These are phyloP conservation scores for Lactifluus pinguis DNA, from an alignment of 768 basidiomycete species.

Conservation along the genomic window DNA sequence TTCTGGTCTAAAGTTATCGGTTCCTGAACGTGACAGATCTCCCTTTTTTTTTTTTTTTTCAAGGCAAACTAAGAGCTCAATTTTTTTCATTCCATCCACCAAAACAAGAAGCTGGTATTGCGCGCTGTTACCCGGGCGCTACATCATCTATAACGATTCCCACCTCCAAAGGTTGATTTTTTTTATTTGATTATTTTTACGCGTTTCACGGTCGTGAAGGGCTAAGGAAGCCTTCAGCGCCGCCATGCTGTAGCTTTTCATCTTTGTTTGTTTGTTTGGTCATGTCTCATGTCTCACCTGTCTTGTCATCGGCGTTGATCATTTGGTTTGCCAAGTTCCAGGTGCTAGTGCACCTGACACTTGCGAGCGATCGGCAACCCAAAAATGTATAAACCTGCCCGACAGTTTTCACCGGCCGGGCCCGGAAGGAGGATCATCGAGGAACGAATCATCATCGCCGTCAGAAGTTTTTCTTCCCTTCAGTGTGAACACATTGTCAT, in stretches of 20 bases:
- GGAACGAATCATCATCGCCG: conserved; percentile 5
- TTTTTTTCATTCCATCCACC: conserved; percentile 6
- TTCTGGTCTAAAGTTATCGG: conserved; percentile 4
- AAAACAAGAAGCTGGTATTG: neutral
- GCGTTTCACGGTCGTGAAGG: conserved; percentile 7
- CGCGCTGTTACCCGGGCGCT: conserved; percentile 1
- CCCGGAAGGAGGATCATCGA: conserved; percentile 13
- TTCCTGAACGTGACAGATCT: conserved; percentile 13
- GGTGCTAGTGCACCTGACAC: conserved; percentile 11
- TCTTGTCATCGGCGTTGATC: too few relatives aligned
- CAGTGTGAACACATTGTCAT: neutral
- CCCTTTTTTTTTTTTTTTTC: neutral
- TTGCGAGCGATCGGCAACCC: conserved; percentile 19
- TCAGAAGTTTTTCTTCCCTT: conserved; percentile 9
- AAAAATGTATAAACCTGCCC: conserved; percentile 18
- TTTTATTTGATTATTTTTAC: neutral
- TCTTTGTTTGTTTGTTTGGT: conserved; percentile 1
- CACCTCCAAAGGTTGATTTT: neutral
- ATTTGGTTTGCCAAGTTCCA: conserved; percentile 16
- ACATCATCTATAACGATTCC: neutral
- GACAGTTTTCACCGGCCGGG: conserved; percentile 8
- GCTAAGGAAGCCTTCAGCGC: conserved; percentile 3
- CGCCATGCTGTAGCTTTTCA: neutral
- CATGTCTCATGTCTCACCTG: neutral
- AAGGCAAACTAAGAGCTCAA: conserved; percentile 9